phyloP scores from a whole-genome alignment of 2,329 filamentous ascomycete genomes.

The Magnaporthiopsis rhizophila region DNA sequence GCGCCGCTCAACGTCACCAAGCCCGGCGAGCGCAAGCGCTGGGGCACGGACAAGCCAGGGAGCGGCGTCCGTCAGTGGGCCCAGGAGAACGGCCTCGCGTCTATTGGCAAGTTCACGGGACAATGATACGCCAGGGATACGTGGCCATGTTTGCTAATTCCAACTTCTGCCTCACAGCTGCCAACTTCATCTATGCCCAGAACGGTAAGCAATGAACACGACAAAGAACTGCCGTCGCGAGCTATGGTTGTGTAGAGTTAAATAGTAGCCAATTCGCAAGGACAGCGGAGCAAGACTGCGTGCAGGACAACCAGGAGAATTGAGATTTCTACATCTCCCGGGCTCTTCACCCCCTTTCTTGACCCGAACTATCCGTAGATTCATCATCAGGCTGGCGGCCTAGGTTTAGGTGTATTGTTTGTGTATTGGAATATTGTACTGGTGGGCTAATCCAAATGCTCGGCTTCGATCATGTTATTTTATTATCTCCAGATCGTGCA shows the following conservation, averaged over 20 bases:
- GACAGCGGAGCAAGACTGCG: too few species aligned
- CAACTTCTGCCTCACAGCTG: slow-evolving; percentile 17
- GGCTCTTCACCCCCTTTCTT: too few species aligned
- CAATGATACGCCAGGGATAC: neutral
- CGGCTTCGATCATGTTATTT: neutral
- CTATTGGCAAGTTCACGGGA: slow-evolving; percentile 27
- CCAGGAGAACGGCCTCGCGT: slow-evolving; percentile 29
- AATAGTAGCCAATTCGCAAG: neutral
- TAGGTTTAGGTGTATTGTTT: too few species aligned
- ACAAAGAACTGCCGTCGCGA: neutral
- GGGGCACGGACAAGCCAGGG: slow-evolving; percentile 27
- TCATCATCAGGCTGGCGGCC: too few species aligned
- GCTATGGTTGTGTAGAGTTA: neutral
- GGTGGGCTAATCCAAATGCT: neutral
- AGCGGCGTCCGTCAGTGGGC: slow-evolving; percentile 33
- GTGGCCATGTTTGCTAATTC: slow-evolving; percentile 6
- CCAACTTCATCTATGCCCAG: slow-evolving; percentile 34
- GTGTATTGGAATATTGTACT: neutral
- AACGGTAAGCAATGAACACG: slow-evolving; percentile 27
- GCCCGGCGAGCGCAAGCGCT: slow-evolving; percentile 29
- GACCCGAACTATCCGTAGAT: too few species aligned
- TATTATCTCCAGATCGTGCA: neutral
- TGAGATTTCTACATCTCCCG: too few species aligned
- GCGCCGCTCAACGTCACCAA: slow-evolving; percentile 24
- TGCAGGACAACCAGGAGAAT: too few species aligned